Base-by-base conservation (phyloP, 2,329 filamentous ascomycete genomes). In the Elsinoe batatas region DNA sequence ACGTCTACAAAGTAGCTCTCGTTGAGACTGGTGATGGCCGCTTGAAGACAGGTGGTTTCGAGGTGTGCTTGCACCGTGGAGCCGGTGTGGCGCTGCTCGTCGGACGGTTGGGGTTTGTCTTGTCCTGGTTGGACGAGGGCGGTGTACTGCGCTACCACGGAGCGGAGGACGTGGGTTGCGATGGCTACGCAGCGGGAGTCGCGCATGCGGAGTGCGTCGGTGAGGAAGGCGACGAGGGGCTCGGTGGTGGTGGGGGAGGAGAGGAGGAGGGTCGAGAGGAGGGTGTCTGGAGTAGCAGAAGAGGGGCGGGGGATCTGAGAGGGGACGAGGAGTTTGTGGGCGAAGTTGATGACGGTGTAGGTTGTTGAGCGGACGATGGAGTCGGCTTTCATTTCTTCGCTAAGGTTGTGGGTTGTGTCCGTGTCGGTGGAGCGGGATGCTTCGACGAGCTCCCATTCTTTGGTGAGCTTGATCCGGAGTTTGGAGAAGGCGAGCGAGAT, bases 351-450 rank as follows among this genome's bases (percentile, higher is more conserved):
- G 1, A 91, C 88, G 3, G 89, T 89, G 69, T 94, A 93, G 0
- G 91, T 96, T 50, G 97, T 79, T 68, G 96, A 90, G 17, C 93
- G 83, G 44, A 98, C 74, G 30, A 98, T 94, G 65, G 91, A 97
- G 69, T 98, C 93, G 5, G 88, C 85, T 71, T 96, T 95, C 93
- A 98, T 98, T 72, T 98, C 93, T 62, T 96, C 90, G 1, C 87
- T 88, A 54, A 98, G 74, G 55, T 75, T 72, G 58, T 88, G 87
- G 5, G 49, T 13, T 13, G n/a, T 15, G 26, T 55, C 42, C 3
- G n/a, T 22, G 56, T 84, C 84, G 1, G 84, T 79, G 40, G 80
- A 79, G 74, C 60, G 79, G 73, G 65, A 74, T 65, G 64, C 72
- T 62, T 67, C 76, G 63, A 96, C 82, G 61, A 82, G 81, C 59